These are phyloP conservation scores for Podaxis pistillaris DNA, from an alignment of 768 basidiomycete genomes.

Conservation along the genomic window DNA sequence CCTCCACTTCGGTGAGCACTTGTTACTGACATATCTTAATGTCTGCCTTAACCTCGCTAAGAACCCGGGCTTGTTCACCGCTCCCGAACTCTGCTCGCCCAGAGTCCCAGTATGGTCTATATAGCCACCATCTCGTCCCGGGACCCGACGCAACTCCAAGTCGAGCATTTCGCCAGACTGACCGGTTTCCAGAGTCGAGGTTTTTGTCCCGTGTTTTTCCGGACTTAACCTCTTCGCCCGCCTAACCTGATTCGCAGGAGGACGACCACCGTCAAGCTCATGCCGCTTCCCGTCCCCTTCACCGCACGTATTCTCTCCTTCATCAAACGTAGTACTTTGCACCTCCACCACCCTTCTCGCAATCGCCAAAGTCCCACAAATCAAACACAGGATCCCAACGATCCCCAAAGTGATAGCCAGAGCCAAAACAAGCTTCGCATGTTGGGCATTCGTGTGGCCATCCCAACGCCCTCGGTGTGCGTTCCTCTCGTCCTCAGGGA, in stretches of 20 bases:
- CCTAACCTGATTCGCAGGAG: slow-evolving; percentile 1
- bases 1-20: slow-evolving; percentile 39
- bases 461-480: slow-evolving; percentile 30
- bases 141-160: slow-evolving; percentile 50
- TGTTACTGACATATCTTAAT: slow-evolving; percentile 68
- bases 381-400: slow-evolving; percentile 54
- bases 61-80: slow-evolving; percentile 73
- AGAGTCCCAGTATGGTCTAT: slow-evolving; percentile 21
- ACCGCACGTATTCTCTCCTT: slow-evolving; percentile 55
- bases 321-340: slow-evolving; percentile 62
- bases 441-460: slow-evolving; percentile 42
- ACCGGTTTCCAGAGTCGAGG: neutral
- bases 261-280: slow-evolving; percentile 36
- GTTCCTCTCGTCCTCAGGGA: slow-evolving; percentile 32
- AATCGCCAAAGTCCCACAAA: slow-evolving; percentile 54
- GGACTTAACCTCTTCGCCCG: neutral
- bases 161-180: slow-evolving; percentile 24
- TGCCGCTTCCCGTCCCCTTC: slow-evolving; percentile 73
- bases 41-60: slow-evolving; percentile 60
- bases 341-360: slow-evolving; percentile 56
- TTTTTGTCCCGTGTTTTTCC: neutral
- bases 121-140: slow-evolving; percentile 37
- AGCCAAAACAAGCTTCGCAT: slow-evolving; percentile 48
- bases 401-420: slow-evolving; percentile 61
- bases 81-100: slow-evolving; percentile 41